phyloP scores from a whole-genome alignment of 768 basidiomycete species.

The Tubosaeta sp. region DNA sequence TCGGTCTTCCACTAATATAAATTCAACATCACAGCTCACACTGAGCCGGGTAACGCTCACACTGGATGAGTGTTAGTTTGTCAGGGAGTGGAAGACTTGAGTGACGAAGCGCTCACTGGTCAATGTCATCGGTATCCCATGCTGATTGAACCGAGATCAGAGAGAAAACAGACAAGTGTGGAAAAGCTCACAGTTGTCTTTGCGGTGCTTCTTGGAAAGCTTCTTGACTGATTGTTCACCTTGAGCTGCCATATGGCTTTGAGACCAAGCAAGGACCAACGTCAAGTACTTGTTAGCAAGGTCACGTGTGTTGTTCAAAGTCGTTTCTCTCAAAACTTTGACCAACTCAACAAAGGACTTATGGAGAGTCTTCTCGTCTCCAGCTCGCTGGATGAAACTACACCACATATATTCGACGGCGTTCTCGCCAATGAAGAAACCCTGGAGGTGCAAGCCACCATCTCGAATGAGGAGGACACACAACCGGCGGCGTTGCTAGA shows the following conservation, averaged over 20 bases:
- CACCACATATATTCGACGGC: constrained; percentile 47
- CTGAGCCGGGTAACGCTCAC: constrained; percentile 32
- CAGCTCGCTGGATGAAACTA: constrained; percentile 29
- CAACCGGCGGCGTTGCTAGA: constrained; percentile 42
- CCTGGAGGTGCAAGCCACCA: constrained; percentile 19
- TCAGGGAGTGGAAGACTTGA: not conserved
- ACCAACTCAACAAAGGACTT: not conserved
- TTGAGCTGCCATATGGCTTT: constrained; percentile 19
- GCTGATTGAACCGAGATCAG: constrained; percentile 46
- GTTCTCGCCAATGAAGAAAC: constrained; percentile 56
- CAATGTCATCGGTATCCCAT: constrained; percentile 99
- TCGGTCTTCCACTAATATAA: constrained; percentile 79
- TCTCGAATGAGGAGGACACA: constrained; percentile 21
- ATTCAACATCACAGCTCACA: constrained; percentile 10
- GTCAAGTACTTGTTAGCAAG: not conserved
- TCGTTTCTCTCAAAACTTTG: not conserved
- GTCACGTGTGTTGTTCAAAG: constrained; percentile 15
- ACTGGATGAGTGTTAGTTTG: constrained; percentile 27
- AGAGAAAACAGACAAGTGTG: not conserved
- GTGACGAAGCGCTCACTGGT: constrained; percentile 69
- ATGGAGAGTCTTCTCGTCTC: constrained; percentile 50
- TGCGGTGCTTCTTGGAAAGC: constrained; percentile 88
- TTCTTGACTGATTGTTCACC: constrained; percentile 44
- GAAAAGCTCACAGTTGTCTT: constrained; percentile 84
- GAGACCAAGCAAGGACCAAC: not conserved